Evolutionary conservation across 129 eudicot genomes (phyloP).

Genomic region (Solidago caesia): DNA sequence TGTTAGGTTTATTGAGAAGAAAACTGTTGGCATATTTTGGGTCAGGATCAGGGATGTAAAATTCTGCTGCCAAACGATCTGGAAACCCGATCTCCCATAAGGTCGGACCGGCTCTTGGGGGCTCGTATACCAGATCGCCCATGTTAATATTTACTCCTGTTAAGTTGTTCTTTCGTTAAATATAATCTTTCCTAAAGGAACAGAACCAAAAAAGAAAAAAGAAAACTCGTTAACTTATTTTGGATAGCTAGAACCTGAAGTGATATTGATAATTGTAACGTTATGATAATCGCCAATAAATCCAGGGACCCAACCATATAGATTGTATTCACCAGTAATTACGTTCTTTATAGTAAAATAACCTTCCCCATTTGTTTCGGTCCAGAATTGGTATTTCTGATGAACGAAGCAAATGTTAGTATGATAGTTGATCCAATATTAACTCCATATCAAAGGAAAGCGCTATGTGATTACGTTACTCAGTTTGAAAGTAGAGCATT

Average conservation of each 20-base stretch:
- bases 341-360: slow-evolving; percentile 50
- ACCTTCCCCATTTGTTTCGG: slow-evolving; percentile 52
- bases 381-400: slow-evolving; percentile 90
- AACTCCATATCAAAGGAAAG: background rate
- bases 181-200: background rate
- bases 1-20: slow-evolving; percentile 48
- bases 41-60: slow-evolving; percentile 69
- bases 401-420: slow-evolving; percentile 3
- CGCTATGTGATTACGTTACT: background rate
- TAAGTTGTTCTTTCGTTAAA: background rate
- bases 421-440: background rate
- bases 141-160: slow-evolving; percentile 33
- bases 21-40: slow-evolving; percentile 54
- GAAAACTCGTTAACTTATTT: background rate
- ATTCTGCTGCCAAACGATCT: slow-evolving; percentile 86
- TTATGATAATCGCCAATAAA: slow-evolving; percentile 66
- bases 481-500: background rate
- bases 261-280: slow-evolving; percentile 35
- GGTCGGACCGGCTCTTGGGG: slow-evolving; percentile 84
- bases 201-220: no score
- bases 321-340: slow-evolving; percentile 55
- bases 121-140: slow-evolving; percentile 59
- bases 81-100: slow-evolving; percentile 93
- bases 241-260: slow-evolving; percentile 41
- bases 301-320: slow-evolving; percentile 76